Base-by-base conservation (phyloP, 2,329 filamentous ascomycete species). In the Neopestalotiopsis clavispora region DNA sequence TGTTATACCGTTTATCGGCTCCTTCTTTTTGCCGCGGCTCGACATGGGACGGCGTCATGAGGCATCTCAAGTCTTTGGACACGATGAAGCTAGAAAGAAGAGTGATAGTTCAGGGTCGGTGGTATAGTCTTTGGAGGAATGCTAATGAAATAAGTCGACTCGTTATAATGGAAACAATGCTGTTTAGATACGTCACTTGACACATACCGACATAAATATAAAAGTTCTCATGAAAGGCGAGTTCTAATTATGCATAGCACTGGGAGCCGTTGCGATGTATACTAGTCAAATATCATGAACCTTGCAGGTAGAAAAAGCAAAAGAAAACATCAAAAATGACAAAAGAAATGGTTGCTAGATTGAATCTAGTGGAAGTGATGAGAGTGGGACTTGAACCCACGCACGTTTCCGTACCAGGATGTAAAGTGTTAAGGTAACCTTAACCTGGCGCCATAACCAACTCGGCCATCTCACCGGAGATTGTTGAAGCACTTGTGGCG, bases 371-470 rank as follows among this genome's bases (percentile, higher is more conserved):
- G 59, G 59, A 62, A 62, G 32, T 62, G 59, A 62, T 62, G 59
- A 62, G 59, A 62, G 59, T 62, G 59, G 59, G 59, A 62, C 59
- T 62, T 62, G 59, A 62, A 62, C 59, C 59, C 59, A 62, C 59
- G 59, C 59, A 62, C 59, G 59, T 62, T 62, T 62, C 59, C 59
- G 59, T 62, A 62, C 59, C 59, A 62, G 59, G 59, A 62, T 9
- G n/a, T 34, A n/a, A 28, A 32, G 59, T 62, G 59, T 62, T 62
- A 62, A 62, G 59, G 59, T 62, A 23, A 62, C 59, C 59, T 62
- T 62, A 62, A 62, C 59, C 59, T 62, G 59, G 59, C 59, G 59
- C 59, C 59, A 62, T 62, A 62, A 62, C 59, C 59, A 62, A 62
- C 59, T 62, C 59, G 59, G 59, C 59, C 59, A 62, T 62, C 59